phyloP scores from a whole-genome alignment of 805 yeast genomes.

The Clavispora fructus region DNA sequence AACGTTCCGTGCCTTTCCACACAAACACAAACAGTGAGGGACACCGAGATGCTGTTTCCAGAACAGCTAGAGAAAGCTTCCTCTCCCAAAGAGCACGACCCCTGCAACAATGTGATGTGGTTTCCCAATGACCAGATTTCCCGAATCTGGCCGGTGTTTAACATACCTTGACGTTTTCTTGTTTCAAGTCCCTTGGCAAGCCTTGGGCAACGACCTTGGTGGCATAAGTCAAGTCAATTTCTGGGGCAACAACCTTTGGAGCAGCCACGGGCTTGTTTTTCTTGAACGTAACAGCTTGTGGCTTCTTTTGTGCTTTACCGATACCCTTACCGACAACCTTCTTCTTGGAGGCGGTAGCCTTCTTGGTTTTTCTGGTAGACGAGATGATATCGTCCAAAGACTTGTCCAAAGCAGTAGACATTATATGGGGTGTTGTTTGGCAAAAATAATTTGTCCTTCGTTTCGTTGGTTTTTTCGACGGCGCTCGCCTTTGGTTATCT shows the following conservation, averaged over 20 bases:
- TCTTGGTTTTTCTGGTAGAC: constrained; percentile 43
- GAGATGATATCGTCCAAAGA: constrained; percentile 93
- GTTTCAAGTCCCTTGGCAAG: constrained; percentile 78
- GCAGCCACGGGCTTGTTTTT: constrained; percentile 23
- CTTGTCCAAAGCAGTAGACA: constrained; percentile 84
- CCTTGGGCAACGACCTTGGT: constrained; percentile 83
- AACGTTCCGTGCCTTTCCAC: not conserved
- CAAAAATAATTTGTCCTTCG: not conserved
- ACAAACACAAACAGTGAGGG: not conserved
- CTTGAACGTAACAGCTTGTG: constrained; percentile 20
- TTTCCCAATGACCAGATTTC: not conserved
- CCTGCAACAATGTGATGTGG: not conserved
- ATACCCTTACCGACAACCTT: constrained; percentile 32
- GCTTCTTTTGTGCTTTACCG: constrained; percentile 23
- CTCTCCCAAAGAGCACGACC: not conserved
- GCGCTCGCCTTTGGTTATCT: not conserved
- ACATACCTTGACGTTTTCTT: constrained; percentile 83
- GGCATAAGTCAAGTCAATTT: constrained; percentile 50
- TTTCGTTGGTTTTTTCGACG: not conserved
- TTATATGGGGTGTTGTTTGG: constrained; percentile 16
- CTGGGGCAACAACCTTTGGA: constrained; percentile 15
- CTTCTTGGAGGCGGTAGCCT: constrained; percentile 19
- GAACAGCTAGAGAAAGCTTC: not conserved
- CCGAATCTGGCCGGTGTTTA: constrained; percentile 7
- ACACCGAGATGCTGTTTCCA: not conserved